These are phyloP conservation scores for Talaromyces ruber DNA, from an alignment of 495 filamentous ascomycete species.

Conservation along the genomic window DNA sequence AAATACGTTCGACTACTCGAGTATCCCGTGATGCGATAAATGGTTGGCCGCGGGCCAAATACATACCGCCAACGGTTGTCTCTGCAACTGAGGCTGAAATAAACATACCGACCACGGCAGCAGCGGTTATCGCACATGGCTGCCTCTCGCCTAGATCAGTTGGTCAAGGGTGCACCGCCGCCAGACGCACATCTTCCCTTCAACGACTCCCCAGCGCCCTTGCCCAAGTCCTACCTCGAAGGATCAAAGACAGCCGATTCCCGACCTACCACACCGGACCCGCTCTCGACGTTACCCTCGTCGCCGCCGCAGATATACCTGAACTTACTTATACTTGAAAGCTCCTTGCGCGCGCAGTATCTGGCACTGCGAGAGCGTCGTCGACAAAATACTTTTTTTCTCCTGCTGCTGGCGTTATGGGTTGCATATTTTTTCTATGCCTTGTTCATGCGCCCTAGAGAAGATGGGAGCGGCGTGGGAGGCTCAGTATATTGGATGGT, in stretches of 20 bases:
- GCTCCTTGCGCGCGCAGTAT: slow-evolving; percentile 87
- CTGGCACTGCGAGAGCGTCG: slow-evolving; percentile 79
- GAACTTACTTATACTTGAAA: slow-evolving; percentile 94
- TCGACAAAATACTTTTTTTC: slow-evolving; percentile 91
- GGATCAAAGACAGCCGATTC: slow-evolving; percentile 11
- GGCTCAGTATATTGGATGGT: slow-evolving; percentile 95
- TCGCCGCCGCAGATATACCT: slow-evolving; percentile 97
- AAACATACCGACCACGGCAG: neutral
- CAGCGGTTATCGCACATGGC: slow-evolving; percentile 33
- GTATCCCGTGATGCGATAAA: neutral
- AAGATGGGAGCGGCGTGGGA: slow-evolving; percentile 83
- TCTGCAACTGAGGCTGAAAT: neutral
- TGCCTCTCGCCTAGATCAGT: slow-evolving; percentile 64
- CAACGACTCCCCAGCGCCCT: slow-evolving; percentile 25
- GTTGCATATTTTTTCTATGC: slow-evolving; percentile 74
- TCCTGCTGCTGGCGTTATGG: slow-evolving; percentile 72
- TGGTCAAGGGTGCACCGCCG: slow-evolving; percentile 74
- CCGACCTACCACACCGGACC: slow-evolving; percentile 49
- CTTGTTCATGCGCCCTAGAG: slow-evolving; percentile 79
- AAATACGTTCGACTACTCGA: neutral
- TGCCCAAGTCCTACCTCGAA: slow-evolving; percentile 20
- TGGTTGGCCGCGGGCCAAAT: slow-evolving; percentile 3
- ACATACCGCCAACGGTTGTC: neutral
- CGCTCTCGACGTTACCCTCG: slow-evolving; percentile 71
- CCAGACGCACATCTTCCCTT: slow-evolving; percentile 35